Conservation (phyloP, 371 early-diverging fungal genomes). For the Apophysomyces variabilis region DNA sequence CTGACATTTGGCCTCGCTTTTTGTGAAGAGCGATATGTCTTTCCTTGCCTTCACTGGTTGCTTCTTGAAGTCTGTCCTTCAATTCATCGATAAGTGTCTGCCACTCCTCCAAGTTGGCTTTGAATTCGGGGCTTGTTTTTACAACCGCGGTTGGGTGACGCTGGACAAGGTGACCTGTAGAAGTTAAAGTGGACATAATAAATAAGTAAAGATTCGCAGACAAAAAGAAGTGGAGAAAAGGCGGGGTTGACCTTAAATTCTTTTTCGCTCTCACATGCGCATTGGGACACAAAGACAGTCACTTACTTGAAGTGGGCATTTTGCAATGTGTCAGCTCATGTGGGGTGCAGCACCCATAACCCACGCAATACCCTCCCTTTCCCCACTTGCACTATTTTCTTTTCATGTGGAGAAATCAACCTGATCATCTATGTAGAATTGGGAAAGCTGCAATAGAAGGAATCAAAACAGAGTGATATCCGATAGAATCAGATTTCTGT, state of each 20-base stretch:
- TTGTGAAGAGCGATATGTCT: conserved; percentile 63
- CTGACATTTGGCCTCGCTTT: conserved; percentile 69
- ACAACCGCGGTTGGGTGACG: conserved; percentile 39
- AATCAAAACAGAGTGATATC: no score
- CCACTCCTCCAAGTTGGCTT: conserved; percentile 67
- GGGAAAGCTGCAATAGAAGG: no score
- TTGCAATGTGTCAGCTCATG: conserved; percentile 1
- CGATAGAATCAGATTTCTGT: no score
- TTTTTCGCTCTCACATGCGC: conserved; percentile 2
- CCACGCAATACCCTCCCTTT: no score
- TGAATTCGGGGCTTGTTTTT: conserved; percentile 54
- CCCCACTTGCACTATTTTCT: no score
- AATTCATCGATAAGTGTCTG: conserved; percentile 54
- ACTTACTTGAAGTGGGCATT: conserved; percentile 1
- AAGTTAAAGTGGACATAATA: conserved; percentile 41
- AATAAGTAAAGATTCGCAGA: not conserved
- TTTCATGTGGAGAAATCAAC: no score
- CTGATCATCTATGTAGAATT: no score
- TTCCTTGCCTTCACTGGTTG: conserved; percentile 63
- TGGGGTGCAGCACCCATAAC: not conserved
- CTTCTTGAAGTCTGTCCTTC: conserved; percentile 59
- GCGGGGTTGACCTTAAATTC: conserved; percentile 5
- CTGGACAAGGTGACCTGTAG: conserved; percentile 43
- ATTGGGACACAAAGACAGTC: conserved; percentile 5
- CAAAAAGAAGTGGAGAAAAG: conserved; percentile 11